Evolutionary conservation across 805 yeast species (phyloP), one percentile per base, ranked within the genome.

Genomic region (Suhomyces canberraensis): DNA sequence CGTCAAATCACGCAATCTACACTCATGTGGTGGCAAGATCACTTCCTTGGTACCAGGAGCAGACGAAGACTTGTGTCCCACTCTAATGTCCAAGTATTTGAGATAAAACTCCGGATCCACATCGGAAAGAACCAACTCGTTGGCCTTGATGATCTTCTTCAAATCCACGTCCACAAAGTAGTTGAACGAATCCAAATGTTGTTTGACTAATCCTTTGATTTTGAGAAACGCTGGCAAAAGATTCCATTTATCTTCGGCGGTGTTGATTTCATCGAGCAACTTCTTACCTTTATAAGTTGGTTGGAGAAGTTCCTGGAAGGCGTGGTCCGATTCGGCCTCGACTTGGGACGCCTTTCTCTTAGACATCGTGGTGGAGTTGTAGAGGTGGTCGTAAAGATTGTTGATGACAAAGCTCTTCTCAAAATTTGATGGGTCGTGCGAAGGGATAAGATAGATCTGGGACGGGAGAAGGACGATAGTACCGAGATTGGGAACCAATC

Each of bases 161-260:
- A 93, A 73, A 58, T 93, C 99, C 5, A 78, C 81, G 52, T 93
- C 97, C 14, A 93, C 95, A 59, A 93, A 93, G 64, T 87, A 93
- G 57, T 93, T 91, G 73, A 88, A 93, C n/a, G 98, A 93, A 57
- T 93, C 98, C 55, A 93, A 71, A 69, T 93, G 98, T 68, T 93
- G 98, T 54, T 93, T 93, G 31, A 93, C 98, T 35, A 93, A 68
- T 37, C 98, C 98, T 59, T 93, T 93, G 30, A 93, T 96, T 55
- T 89, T 88, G 45, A 93, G 68, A 56, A 93, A 93, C 0, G 98
- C 98, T 0, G 99, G 99, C 27, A 93, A 66, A 31, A 93, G 71
- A 50, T 93, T 85, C 99, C 99, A 93, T 60, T 93, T 93, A 62
- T 93, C 99, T 50, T 87, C 87, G 8, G 95, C 93, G 0, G 96